phyloP scores from a whole-genome alignment of 1,284 basidiomycete genomes.

The Cryptococcus sp. region DNA sequence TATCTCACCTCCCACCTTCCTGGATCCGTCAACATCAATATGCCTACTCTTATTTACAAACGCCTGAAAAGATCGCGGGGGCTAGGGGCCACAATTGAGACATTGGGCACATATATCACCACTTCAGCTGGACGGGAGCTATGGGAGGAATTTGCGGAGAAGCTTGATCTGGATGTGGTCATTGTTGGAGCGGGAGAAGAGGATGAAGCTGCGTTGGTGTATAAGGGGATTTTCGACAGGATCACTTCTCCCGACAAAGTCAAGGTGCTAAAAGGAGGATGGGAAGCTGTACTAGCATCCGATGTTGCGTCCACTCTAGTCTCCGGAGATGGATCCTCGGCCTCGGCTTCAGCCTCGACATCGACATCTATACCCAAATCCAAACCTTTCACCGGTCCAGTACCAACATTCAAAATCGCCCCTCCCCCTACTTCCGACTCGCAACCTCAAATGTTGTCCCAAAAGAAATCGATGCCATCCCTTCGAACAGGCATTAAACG shows the following conservation, averaged over 20 bases:
- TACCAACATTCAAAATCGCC: conserved; percentile 9
- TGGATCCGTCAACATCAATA: conserved; percentile 70
- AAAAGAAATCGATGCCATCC: conserved; percentile 30
- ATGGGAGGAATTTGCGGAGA: conserved; percentile 55
- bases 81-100: conserved; percentile 52
- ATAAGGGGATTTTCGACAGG: conserved; percentile 26
- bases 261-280: conserved; percentile 31
- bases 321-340: conserved; percentile 4
- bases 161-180: conserved; percentile 46
- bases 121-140: conserved; percentile 62
- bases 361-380: conserved; percentile 9
- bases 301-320: conserved; percentile 9
- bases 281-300: conserved; percentile 19
- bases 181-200: neutral
- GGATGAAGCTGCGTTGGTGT: conserved; percentile 2
- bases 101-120: conserved; percentile 69
- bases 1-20: conserved; percentile 62
- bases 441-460: conserved; percentile 8
- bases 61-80: conserved; percentile 66
- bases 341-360: neutral
- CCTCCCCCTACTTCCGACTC: conserved; percentile 15
- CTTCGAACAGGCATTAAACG: conserved; percentile 5
- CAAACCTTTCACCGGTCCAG: conserved; percentile 2
- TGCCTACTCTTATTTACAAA: conserved; percentile 79
- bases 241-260: conserved; percentile 28